Conservation (phyloP, 805 yeast species). For the Saturnispora sanitii region DNA sequence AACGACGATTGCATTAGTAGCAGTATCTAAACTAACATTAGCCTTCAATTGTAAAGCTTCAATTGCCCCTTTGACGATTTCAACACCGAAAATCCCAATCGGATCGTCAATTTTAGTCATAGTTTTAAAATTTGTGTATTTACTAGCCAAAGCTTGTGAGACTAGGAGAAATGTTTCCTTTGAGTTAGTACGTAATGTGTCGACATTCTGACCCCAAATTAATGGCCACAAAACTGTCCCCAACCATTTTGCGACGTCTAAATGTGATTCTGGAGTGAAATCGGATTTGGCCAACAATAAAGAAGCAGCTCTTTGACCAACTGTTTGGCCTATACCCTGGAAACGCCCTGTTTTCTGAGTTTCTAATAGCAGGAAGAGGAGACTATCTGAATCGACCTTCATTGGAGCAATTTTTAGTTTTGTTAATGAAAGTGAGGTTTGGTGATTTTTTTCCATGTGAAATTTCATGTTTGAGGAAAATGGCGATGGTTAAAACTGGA, state of each 20-base stretch:
- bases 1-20: neutral
- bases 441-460: no score
- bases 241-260: constrained; percentile 83
- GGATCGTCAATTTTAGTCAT: constrained; percentile 35
- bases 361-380: constrained; percentile 1
- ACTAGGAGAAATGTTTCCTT: constrained; percentile 73
- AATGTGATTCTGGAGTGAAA: constrained; percentile 22
- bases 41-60: constrained; percentile 3
- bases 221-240: constrained; percentile 88
- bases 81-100: constrained; percentile 6
- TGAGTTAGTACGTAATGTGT: constrained; percentile 86
- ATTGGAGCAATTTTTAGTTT: neutral
- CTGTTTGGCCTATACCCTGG: constrained; percentile 7
- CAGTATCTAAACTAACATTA: constrained; percentile 1
- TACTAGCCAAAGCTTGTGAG: constrained; percentile 43
- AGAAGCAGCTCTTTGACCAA: constrained; percentile 15
- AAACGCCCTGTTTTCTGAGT: neutral
- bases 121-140: constrained; percentile 33
- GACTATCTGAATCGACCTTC: constrained; percentile 4
- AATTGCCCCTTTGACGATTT: constrained; percentile 3
- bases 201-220: constrained; percentile 78
- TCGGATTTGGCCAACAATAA: constrained; percentile 35
- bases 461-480: neutral
- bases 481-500: neutral
- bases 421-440: no score